These are phyloP conservation scores for Daldinia bambusicola DNA, from an alignment of 495 filamentous ascomycete species.

Conservation along the genomic window DNA sequence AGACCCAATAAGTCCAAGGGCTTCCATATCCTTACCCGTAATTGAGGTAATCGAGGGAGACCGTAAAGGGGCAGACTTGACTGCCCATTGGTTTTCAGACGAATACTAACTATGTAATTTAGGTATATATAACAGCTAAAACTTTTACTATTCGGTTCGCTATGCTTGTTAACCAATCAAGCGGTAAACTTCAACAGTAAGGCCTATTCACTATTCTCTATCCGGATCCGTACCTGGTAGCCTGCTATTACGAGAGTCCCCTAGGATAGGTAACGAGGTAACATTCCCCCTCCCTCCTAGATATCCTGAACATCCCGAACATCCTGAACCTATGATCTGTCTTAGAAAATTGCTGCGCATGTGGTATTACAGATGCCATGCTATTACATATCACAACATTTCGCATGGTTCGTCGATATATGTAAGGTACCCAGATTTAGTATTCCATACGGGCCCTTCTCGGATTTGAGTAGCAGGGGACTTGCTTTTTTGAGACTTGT, in stretches of 20 bases:
- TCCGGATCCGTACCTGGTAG: neutral
- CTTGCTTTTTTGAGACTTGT: conserved; percentile 24
- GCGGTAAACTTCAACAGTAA: neutral
- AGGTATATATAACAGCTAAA: conserved; percentile 7
- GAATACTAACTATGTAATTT: neutral
- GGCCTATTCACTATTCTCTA: neutral
- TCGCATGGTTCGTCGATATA: conserved; percentile 1
- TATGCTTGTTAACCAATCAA: conserved; percentile 1
- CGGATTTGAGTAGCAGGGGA: conserved; percentile 10
- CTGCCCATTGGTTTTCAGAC: conserved; percentile 8
- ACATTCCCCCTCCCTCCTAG: neutral
- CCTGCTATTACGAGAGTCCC: conserved; percentile 4
- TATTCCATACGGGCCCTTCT: conserved; percentile 28
- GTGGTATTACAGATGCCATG: conserved; percentile 12
- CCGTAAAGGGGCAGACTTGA: neutral
- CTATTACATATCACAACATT: conserved; percentile 15
- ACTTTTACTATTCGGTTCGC: conserved; percentile 3
- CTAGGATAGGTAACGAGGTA: neutral
- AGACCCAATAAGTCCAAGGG: neutral
- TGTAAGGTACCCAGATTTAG: conserved; percentile 35
- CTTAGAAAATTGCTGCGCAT: conserved; percentile 8
- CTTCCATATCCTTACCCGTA: conserved; percentile 2
- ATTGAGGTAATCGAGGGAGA: neutral
- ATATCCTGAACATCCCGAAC: no score
- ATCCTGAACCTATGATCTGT: conserved; percentile 4